Evolutionary conservation across 495 filamentous ascomycete species (phyloP), one percentile per base, ranked within the genome.

Genomic region (Talaromyces borbonicus): DNA sequence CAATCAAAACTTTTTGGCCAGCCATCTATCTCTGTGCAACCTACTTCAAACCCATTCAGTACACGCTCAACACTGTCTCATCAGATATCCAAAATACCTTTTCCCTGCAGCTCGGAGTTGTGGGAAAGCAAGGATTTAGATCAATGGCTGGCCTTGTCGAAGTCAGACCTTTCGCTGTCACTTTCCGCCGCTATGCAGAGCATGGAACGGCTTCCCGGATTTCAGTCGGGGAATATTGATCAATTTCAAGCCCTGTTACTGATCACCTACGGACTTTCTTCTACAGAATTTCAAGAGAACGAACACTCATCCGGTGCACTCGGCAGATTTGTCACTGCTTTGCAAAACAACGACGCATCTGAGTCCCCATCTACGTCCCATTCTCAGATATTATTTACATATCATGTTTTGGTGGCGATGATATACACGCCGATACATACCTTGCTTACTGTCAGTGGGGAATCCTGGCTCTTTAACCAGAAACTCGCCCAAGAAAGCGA

Each of bases 381-480:
- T 22, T 33, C 42, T 20, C 46, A 29, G 14, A 49, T 27, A 2
- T 7, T 48, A 3, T 49, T 51, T 19, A 54, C 23, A 7, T 39
- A 49, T 33, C 52, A 56, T 25, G 49, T 52, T 11, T 27, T 54
- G 20, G 30, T 42, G 16, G 39, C 45, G 3, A 45, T 48, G 29
- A 33, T 29, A 12, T 46, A 42, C 39, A 52, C 54, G 8, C 54
- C 52, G 14, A 15, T 56, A 15, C 51, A 41, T 20, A 24, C 30
- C 32, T 46, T 56, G 23, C 38, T 56, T 8, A 48, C 46, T 11
- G 49, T 51, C 18, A 46, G 48, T 26, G 50, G 54, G 18, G 51
- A 54, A 43, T 54, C 54, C 5, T 56, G 54, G 54, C 51, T 53
- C 31, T 54, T 56, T 45, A 52, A 52, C 18, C 46, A 49, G n/a